Conservation (phyloP, 2,329 filamentous ascomycete genomes). For the Trichoderma pleuroti region DNA sequence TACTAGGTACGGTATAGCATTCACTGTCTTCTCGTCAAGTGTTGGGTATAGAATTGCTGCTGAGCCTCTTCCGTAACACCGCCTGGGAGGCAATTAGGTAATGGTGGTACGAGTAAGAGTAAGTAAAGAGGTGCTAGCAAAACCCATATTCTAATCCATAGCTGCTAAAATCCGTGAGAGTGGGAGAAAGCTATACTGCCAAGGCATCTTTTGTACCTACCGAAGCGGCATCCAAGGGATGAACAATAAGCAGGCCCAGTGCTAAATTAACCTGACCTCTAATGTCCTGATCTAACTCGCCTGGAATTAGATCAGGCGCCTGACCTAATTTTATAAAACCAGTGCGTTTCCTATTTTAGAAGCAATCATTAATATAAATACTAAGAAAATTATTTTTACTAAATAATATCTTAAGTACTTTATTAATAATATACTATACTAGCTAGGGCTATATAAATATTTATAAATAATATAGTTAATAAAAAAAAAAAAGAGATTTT, state of each 20-base stretch:
- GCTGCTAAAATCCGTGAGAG: neutral
- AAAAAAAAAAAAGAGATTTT: too few relatives aligned
- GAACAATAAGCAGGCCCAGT: neutral
- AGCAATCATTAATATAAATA: too few relatives aligned
- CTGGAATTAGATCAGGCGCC: too few relatives aligned
- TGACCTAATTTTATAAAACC: too few relatives aligned
- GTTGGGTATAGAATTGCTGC: neutral
- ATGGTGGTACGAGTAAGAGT: neutral
- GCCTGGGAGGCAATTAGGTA: neutral
- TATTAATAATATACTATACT: too few relatives aligned
- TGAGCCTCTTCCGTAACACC: neutral
- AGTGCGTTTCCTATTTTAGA: too few relatives aligned
- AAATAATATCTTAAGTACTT: too few relatives aligned
- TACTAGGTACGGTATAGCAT: neutral
- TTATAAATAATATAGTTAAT: too few relatives aligned
- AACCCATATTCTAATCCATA: neutral
- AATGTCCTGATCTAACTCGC: too few relatives aligned
- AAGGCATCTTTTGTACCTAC: neutral
- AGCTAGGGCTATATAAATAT: too few relatives aligned
- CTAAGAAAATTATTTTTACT: too few relatives aligned
- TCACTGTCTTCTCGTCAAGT: neutral
- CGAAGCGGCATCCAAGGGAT: neutral
- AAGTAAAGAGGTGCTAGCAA: neutral
- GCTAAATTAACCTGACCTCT: neutral
- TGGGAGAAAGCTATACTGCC: neutral